Evolutionary conservation across 2,329 filamentous ascomycete species (phyloP).

Genomic region (Diaporthe sp.): DNA sequence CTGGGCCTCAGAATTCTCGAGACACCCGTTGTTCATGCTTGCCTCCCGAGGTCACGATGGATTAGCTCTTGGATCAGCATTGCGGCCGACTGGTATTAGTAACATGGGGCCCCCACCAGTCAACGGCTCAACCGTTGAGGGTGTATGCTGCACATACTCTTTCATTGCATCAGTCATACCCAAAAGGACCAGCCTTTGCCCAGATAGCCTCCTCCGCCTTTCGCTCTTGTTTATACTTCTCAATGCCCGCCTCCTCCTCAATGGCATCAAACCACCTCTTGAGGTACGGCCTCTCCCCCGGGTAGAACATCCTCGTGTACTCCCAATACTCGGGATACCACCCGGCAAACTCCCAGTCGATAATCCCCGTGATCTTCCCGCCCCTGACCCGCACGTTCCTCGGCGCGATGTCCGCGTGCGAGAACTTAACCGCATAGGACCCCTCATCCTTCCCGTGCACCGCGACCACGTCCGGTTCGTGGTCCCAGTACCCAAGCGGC

Average conservation of each 20-base stretch:
- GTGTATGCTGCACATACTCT: neutral
- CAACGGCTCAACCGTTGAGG: neutral
- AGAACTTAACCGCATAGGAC: constrained; percentile 49
- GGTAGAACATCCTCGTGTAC: constrained; percentile 41
- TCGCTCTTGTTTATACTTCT: neutral
- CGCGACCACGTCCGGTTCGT: constrained; percentile 18
- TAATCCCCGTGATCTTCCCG: constrained; percentile 56
- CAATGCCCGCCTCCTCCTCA: neutral
- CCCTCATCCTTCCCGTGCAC: constrained; percentile 32
- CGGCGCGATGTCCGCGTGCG: constrained; percentile 63
- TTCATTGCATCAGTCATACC: neutral
- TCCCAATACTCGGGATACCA: constrained; percentile 61
- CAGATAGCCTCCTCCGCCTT: neutral
- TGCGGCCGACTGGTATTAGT: neutral
- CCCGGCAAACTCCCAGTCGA: constrained; percentile 63
- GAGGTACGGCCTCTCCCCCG: neutral
- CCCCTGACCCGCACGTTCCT: constrained; percentile 59
- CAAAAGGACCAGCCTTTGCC: neutral
- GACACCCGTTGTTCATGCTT: too few relatives aligned
- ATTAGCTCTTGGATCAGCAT: neutral
- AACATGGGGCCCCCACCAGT: neutral
- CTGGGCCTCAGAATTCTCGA: too few relatives aligned
- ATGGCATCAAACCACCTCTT: neutral
- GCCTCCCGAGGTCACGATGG: too few relatives aligned
- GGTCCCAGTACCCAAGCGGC: constrained; percentile 18